Percentiles rank a stretch among this genome's conserved stretches.
phyloP scores from a whole-genome alignment of 805 yeast species.

The Starmerella powellii region DNA sequence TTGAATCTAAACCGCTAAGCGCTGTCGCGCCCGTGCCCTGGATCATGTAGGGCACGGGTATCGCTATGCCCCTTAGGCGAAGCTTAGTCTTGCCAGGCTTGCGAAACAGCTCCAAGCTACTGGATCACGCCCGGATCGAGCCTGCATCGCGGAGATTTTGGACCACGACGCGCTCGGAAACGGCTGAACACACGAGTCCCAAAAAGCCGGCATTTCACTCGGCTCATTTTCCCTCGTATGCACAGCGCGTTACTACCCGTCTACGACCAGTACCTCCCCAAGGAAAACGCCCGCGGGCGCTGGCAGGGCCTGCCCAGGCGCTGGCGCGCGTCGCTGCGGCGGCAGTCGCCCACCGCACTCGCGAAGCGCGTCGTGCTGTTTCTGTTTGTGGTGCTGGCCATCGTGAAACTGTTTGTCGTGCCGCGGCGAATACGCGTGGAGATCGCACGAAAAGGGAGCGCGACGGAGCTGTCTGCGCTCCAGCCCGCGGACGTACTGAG shows the following conservation, averaged over 20 bases:
- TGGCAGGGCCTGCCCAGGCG: constrained; percentile 4
- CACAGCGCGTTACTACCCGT: constrained; percentile 22
- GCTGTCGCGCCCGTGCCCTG: no score
- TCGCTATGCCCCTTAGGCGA: no score
- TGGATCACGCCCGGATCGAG: no score
- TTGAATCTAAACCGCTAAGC: no score
- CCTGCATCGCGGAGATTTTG: no score
- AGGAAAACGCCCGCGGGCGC: constrained; percentile 6
- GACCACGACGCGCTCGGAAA: no score
- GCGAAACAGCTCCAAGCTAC: no score
- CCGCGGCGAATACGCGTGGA: constrained; percentile 3
- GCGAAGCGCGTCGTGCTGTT: constrained; percentile 9
- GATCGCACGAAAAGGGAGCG: not conserved
- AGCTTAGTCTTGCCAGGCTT: no score
- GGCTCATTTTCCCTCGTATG: no score
- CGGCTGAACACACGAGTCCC: no score
- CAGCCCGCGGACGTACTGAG: not conserved
- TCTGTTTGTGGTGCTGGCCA: constrained; percentile 4
- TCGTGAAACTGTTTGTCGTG: constrained; percentile 5
- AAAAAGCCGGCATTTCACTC: no score
- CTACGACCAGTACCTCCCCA: constrained; percentile 20
- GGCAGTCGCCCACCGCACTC: constrained; percentile 5
- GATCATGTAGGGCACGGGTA: no score
- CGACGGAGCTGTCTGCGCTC: not conserved
- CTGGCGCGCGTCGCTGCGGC: constrained; percentile 12